Evolutionary conservation across 169 alveolate genomes (phyloP).

Genomic region (Plasmodium gonderi): DNA sequence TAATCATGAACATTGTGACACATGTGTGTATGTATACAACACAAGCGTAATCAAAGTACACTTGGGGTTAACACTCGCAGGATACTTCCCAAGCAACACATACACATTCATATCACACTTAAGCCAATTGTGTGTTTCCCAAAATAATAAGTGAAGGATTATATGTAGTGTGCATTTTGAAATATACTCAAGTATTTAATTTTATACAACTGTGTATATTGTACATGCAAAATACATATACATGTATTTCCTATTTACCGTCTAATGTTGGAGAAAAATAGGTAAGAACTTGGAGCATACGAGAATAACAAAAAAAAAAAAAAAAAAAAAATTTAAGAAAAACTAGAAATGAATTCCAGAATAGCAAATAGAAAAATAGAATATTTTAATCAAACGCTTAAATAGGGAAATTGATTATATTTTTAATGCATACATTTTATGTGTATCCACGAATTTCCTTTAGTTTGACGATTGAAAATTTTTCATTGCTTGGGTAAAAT

Average conservation of each 20-base stretch:
- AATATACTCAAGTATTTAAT: neutral
- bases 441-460: neutral
- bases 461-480: neutral
- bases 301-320: neutral
- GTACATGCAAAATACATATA: neutral
- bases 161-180: neutral
- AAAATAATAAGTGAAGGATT: too few species aligned
- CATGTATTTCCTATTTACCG: neutral
- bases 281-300: neutral
- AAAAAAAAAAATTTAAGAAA: neutral
- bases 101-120: neutral
- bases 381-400: neutral
- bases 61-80: too few species aligned
- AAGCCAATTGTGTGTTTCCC: neutral
- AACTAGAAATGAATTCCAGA: neutral
- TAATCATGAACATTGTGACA: neutral
- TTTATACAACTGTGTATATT: neutral
- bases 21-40: neutral
- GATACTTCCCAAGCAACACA: neutral
- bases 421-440: neutral
- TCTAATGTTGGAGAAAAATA: neutral
- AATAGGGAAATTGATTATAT: neutral
- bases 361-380: neutral
- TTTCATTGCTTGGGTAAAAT: neutral
- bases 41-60: neutral